A percentile compares a stretch with the other conserved stretches of the same genome.
Conservation (phyloP, 306 rosid genomes). For the Prunus padus region DNA sequence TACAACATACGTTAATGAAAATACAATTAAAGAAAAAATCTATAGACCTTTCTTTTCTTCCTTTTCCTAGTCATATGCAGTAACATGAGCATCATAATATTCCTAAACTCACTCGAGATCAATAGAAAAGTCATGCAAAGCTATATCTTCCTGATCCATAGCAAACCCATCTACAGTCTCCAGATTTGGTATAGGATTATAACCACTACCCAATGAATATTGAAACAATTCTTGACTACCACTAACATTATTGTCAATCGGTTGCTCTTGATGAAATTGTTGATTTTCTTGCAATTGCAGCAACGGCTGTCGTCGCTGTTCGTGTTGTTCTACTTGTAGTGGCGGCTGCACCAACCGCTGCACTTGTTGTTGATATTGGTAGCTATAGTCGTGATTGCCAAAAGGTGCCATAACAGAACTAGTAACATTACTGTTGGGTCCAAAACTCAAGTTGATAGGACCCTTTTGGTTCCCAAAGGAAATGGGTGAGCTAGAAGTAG, state of each 20-base stretch:
- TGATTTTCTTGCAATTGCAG: conserved; percentile 1
- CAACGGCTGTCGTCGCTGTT: conserved; percentile 19
- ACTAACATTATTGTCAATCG: conserved; percentile 2
- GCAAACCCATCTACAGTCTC: conserved; percentile 6
- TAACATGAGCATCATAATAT: background rate
- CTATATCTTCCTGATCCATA: conserved; percentile 17
- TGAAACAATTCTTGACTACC: conserved; percentile 12
- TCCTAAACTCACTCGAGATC: background rate
- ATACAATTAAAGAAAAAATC: background rate
- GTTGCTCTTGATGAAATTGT: background rate
- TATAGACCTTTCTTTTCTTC: background rate
- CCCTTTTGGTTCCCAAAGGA: conserved; percentile 56
- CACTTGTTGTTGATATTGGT: conserved; percentile 26
- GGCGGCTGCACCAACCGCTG: conserved; percentile 20
- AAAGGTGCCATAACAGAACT: conserved; percentile 4
- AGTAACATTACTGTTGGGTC: conserved; percentile 23
- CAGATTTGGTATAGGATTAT: background rate
- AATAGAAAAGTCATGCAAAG: conserved; percentile 7
- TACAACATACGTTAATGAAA: background rate
- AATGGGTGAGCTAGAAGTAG: conserved; percentile 28
- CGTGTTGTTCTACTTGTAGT: conserved; percentile 22
- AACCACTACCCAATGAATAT: background rate
- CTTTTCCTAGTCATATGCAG: background rate
- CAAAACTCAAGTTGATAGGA: conserved; percentile 67
- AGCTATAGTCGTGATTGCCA: background rate